These are phyloP conservation scores for Tetragonia tetragonoides DNA, from an alignment of 148 eudicot genomes.

Conservation along the genomic window DNA sequence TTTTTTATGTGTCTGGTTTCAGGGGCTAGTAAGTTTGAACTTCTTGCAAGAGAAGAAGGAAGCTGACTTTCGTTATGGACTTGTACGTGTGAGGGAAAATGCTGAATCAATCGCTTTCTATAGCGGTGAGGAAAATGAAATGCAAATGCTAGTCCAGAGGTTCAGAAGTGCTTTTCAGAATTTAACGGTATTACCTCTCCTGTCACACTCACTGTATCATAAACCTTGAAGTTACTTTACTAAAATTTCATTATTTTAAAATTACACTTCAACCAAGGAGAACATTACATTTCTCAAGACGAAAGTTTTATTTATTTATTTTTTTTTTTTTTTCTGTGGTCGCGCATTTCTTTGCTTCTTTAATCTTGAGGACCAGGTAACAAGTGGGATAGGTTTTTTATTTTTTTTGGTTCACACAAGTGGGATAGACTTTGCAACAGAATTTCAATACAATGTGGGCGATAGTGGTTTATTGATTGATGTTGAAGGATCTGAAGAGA, in stretches of 20 bases:
- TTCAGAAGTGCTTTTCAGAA: constrained; percentile 88
- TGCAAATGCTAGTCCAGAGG: constrained; percentile 71
- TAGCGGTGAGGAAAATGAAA: constrained; percentile 85
- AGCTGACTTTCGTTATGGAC: constrained; percentile 94
- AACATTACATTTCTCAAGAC: too few relatives aligned
- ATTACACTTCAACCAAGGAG: too few relatives aligned
- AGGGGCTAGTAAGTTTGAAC: constrained; percentile 76
- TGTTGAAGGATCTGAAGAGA: not conserved
- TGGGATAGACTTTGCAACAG: not conserved
- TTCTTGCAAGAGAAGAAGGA: constrained; percentile 94
- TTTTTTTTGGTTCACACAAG: too few relatives aligned
- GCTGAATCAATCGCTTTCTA: constrained; percentile 97
- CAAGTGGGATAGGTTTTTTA: not conserved
- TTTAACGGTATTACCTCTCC: constrained; percentile 50
- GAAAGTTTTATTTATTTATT: too few relatives aligned
- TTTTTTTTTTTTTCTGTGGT: not conserved
- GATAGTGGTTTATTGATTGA: not conserved
- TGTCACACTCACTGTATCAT: too few relatives aligned
- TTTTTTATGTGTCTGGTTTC: constrained; percentile 23
- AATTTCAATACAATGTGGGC: not conserved
- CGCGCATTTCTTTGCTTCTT: not conserved
- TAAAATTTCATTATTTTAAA: too few relatives aligned
- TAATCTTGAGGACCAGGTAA: not conserved
- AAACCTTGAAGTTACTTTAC: too few relatives aligned
- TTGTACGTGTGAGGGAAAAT: constrained; percentile 90